These are phyloP conservation scores for Boletus rubescentipes DNA, from an alignment of 768 basidiomycete genomes.

Conservation along the genomic window DNA sequence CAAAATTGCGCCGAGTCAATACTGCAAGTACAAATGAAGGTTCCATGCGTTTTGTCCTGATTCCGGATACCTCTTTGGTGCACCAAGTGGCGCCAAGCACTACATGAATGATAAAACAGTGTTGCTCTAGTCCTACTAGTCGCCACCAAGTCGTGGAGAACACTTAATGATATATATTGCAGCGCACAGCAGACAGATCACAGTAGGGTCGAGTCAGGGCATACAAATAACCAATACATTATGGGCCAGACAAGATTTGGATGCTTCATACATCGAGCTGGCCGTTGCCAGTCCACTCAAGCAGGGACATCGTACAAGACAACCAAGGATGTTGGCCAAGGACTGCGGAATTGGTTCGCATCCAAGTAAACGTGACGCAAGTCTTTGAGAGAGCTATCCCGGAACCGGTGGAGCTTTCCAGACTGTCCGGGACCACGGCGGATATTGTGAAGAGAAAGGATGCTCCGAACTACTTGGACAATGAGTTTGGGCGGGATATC, in stretches of 20 bases:
- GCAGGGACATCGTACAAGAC: slow-evolving; percentile 40
- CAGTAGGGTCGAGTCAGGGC: not conserved
- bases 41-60: too few species aligned
- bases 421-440: slow-evolving; percentile 68
- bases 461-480: slow-evolving; percentile 59
- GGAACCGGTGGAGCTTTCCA: slow-evolving; percentile 61
- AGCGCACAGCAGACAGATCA: not conserved
- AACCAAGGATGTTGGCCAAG: slow-evolving; percentile 70
- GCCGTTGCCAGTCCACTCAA: slow-evolving; percentile 13
- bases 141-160: not conserved
- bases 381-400: slow-evolving; percentile 46
- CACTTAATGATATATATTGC: not conserved
- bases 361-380: slow-evolving; percentile 58
- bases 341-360: slow-evolving; percentile 43
- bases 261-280: not conserved
- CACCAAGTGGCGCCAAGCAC: not conserved
- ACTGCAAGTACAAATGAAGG: too few species aligned
- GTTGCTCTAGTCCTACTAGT: not conserved
- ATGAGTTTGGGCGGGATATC: slow-evolving; percentile 59
- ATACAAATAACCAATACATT: slow-evolving; percentile 4
- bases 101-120: not conserved
- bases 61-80: too few species aligned
- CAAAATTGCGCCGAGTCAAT: too few species aligned
- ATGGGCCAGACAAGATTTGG: not conserved
- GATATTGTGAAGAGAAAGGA: slow-evolving; percentile 58